phyloP scores from a whole-genome alignment of 2,329 filamentous ascomycete species.

The Alternaria conjuncta region DNA sequence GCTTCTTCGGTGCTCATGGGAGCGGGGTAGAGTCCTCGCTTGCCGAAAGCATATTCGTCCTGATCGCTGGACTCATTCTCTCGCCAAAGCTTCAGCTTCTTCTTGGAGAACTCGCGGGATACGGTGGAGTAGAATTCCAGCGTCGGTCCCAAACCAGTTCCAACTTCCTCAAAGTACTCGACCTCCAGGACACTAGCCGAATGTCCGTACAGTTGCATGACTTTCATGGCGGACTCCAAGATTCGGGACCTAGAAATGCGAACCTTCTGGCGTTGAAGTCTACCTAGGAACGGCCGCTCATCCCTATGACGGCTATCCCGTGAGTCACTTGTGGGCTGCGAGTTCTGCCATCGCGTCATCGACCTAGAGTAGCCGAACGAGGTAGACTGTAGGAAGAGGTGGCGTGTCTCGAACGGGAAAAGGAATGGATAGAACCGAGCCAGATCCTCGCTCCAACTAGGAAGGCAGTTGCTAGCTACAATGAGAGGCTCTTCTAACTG shows the following conservation, averaged over 20 bases:
- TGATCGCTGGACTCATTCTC: conserved; percentile 78
- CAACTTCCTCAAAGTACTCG: conserved; percentile 98
- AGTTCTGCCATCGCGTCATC: conserved; percentile 97
- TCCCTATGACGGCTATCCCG: conserved; percentile 83
- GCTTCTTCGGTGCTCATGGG: conserved; percentile 84
- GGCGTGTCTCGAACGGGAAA: conserved; percentile 96
- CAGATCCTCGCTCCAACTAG: conserved; percentile 94
- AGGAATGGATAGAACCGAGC: conserved; percentile 94
- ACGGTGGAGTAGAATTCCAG: conserved; percentile 98
- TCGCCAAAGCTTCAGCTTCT: conserved; percentile 95
- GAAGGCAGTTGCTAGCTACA: conserved; percentile 94
- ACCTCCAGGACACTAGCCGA: conserved; percentile 95
- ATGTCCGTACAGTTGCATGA: conserved; percentile 98
- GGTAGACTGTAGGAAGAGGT: conserved; percentile 95
- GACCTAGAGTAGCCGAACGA: conserved; percentile 97
- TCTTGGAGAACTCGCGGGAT: conserved; percentile 96
- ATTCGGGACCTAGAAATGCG: conserved; percentile 94
- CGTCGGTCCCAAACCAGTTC: conserved; percentile 92
- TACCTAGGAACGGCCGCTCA: conserved; percentile 87
- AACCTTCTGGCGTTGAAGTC: conserved; percentile 96
- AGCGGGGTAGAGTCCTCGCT: conserved; percentile 86
- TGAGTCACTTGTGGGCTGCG: conserved; percentile 80
- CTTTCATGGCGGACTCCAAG: conserved; percentile 93
- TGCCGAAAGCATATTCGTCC: conserved; percentile 84
- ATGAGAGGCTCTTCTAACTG: conserved; percentile 96